Evolutionary conservation across 2,329 filamentous ascomycete genomes (phyloP), one percentile per base, ranked within the genome.

Genomic region (Samsoniella hepiali): DNA sequence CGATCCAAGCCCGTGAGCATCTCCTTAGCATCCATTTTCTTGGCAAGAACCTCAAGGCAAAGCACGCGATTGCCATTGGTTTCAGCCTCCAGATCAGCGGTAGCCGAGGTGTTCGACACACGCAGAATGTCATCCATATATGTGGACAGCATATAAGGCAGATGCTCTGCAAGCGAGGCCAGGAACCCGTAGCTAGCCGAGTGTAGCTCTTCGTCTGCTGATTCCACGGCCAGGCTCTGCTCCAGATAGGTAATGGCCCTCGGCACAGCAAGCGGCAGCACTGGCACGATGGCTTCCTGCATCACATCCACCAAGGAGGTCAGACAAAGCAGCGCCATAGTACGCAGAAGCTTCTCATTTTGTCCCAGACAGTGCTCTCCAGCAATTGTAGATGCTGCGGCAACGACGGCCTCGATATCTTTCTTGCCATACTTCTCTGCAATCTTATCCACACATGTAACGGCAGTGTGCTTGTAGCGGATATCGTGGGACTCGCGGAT

Each of bases 361-460:
- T 90, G 88, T 44, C 90, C 91, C 56, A 98, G 83, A 67, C 91
- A 94, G 67, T 90, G 81, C 62, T 87, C 79, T 49, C 93, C 88
- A 44, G 91, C 88, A 69, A 99, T 89, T 1, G 89, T 89, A 64
- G 87, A 81, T 5, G 93, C 91, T 5, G 93, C 90, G 5, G 85
- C 84, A 32, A 90, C 82, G 51, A 97, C 90, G 51, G 87, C 88
- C 68, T 90, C 86, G 1, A 90, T 82, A 71, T 97, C 91, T 74
- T 93, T 96, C 80, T 95, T 96, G 68, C 95, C 96, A 73, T 97
- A 98, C 74, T 94, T 94, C 76, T 97, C 93, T 2, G 91, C 86
- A 66, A 99, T 96, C 75, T 91, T 91, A 77, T 97, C 93, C 51
- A 98, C 89, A 69, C 94, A 98, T 42, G 88, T 88, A 66, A 99